phyloP scores from a whole-genome alignment of 1,284 basidiomycete species.

The Fomitopsis betulina region DNA sequence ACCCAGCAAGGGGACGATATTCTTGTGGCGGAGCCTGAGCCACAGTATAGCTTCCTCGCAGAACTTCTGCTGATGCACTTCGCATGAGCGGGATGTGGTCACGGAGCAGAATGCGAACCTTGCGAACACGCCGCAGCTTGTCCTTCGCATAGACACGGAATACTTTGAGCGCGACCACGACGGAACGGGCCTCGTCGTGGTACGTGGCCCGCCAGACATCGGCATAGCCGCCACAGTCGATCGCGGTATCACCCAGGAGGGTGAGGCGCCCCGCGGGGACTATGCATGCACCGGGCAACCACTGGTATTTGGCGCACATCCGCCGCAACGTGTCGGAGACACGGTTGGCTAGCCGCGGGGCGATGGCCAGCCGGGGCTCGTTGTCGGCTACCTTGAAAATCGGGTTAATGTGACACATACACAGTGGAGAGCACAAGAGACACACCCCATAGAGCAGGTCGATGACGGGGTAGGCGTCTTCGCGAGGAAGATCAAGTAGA shows the following conservation, averaged over 20 bases:
- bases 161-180: neutral
- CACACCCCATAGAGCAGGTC: neutral
- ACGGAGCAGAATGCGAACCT: neutral
- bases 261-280: neutral
- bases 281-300: neutral
- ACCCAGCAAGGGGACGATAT: conserved; percentile 2
- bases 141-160: neutral
- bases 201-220: neutral
- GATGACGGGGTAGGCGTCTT: neutral
- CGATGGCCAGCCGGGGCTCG: neutral
- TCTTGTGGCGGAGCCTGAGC: conserved; percentile 3
- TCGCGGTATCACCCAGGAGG: neutral
- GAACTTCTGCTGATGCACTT: neutral
- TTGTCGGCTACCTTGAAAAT: neutral
- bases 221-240: neutral
- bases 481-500: neutral
- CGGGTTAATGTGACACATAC: neutral
- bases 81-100: neutral
- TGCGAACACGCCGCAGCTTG: neutral
- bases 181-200: neutral
- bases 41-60: conserved; percentile 3
- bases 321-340: neutral
- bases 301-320: neutral
- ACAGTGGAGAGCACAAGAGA: neutral
- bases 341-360: neutral